Evolutionary conservation across 2,329 filamentous ascomycete species (phyloP).

Genomic region (Xylogone sp.): DNA sequence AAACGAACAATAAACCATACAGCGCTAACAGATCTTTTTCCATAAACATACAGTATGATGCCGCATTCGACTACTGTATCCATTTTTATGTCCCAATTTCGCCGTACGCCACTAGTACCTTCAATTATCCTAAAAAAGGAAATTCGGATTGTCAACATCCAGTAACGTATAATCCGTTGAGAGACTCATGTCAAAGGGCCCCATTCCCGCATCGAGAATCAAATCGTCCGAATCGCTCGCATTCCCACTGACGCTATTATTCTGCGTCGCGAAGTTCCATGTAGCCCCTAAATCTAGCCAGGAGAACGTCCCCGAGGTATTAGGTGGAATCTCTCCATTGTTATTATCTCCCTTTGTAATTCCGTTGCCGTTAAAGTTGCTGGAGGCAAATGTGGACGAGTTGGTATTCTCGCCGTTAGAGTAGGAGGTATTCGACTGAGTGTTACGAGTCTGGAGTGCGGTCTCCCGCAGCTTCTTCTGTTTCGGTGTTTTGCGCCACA

Average conservation of each 20-base stretch:
- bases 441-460: neutral
- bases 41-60: too few species aligned
- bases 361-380: neutral
- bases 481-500: constrained; percentile 46
- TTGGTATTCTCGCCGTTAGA: neutral
- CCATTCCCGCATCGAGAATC: constrained; percentile 11
- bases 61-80: too few species aligned
- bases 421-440: neutral
- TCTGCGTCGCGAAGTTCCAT: constrained; percentile 27
- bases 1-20: too few species aligned
- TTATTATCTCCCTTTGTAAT: neutral
- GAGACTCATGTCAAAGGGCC: constrained; percentile 15
- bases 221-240: constrained; percentile 13
- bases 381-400: neutral
- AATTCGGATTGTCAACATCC: constrained; percentile 21
- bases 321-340: neutral
- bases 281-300: constrained; percentile 27
- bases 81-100: too few species aligned
- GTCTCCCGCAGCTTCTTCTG: neutral
- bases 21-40: too few species aligned
- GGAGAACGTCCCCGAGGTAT: constrained; percentile 14
- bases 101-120: too few species aligned
- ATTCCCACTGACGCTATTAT: constrained; percentile 16
- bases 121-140: constrained; percentile 21
- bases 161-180: constrained; percentile 21